Evolutionary conservation across 225 moss, liverwort and hornwort genomes (phyloP).

Genomic region (Ulota crispa): DNA sequence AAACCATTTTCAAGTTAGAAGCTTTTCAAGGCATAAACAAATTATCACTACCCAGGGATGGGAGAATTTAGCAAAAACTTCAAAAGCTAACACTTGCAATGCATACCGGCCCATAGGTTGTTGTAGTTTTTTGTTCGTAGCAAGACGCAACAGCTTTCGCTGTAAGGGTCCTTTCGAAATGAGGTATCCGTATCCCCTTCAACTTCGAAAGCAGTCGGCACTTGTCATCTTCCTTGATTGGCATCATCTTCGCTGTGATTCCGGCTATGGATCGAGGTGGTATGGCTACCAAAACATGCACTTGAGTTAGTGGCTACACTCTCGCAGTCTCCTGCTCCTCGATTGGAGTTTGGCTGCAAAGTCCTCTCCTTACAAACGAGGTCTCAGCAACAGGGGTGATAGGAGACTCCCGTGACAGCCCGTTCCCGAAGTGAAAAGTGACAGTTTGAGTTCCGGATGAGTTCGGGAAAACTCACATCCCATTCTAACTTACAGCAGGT

Average conservation of each 20-base stretch:
- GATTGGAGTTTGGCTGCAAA: too few species aligned
- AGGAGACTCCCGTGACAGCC: too few species aligned
- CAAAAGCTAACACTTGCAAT: not conserved
- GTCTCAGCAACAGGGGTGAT: too few species aligned
- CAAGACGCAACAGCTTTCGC: not conserved
- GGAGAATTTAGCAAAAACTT: not conserved
- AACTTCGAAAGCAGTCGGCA: not conserved
- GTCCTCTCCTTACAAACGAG: too few species aligned
- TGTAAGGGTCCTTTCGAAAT: slow-evolving; percentile 16
- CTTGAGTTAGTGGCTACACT: not conserved
- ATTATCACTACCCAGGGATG: too few species aligned
- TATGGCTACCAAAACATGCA: not conserved
- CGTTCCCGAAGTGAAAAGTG: too few species aligned
- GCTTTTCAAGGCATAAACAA: too few species aligned
- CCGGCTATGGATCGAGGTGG: not conserved
- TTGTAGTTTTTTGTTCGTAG: not conserved
- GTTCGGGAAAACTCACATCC: too few species aligned
- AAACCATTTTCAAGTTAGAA: not conserved
- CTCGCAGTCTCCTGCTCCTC: not conserved
- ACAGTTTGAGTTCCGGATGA: too few species aligned
- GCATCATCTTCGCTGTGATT: not conserved
- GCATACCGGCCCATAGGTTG: not conserved
- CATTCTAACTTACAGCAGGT: too few species aligned
- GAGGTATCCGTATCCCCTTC: not conserved
- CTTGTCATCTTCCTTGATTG: not conserved